Evolutionary conservation across 2,329 filamentous ascomycete species (phyloP).

Genomic region (Hypomyces perniciosus): DNA sequence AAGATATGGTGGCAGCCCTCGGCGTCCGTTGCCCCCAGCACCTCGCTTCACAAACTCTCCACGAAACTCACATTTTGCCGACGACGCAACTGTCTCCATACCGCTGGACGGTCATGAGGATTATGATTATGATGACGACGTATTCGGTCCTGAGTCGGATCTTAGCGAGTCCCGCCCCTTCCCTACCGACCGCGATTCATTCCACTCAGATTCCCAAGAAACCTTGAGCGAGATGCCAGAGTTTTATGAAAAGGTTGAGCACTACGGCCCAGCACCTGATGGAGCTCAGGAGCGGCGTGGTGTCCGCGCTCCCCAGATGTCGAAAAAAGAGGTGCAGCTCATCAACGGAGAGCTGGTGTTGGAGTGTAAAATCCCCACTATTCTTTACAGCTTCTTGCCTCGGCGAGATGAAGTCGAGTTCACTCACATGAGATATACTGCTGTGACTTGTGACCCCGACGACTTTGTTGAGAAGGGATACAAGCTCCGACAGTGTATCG

Average conservation of each 20-base stretch:
- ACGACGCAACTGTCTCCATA: constrained; percentile 68
- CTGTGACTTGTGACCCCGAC: constrained; percentile 95
- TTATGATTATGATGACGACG: constrained; percentile 56
- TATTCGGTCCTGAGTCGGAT: constrained; percentile 61
- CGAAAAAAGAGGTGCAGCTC: constrained; percentile 87
- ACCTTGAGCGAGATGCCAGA: constrained; percentile 45
- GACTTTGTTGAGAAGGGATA: constrained; percentile 87
- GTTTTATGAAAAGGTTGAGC: constrained; percentile 56
- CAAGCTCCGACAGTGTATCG: constrained; percentile 87
- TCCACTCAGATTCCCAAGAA: constrained; percentile 46
- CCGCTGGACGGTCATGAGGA: constrained; percentile 52
- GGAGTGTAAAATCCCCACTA: constrained; percentile 98
- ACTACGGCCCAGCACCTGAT: constrained; percentile 82
- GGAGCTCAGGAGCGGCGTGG: constrained; percentile 84
- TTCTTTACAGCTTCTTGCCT: constrained; percentile 93
- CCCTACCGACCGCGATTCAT: constrained; percentile 49
- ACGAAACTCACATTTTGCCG: constrained; percentile 48
- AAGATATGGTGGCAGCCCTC: constrained; percentile 79
- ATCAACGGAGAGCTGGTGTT: constrained; percentile 97
- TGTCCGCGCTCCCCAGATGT: constrained; percentile 79
- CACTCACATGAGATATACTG: constrained; percentile 97
- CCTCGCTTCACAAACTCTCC: constrained; percentile 67
- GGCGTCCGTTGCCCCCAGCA: constrained; percentile 79
- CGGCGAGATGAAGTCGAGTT: constrained; percentile 91
- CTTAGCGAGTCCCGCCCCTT: constrained; percentile 47